phyloP scores from a whole-genome alignment of 352 stramenopile species.

The Pythium aquatile region DNA sequence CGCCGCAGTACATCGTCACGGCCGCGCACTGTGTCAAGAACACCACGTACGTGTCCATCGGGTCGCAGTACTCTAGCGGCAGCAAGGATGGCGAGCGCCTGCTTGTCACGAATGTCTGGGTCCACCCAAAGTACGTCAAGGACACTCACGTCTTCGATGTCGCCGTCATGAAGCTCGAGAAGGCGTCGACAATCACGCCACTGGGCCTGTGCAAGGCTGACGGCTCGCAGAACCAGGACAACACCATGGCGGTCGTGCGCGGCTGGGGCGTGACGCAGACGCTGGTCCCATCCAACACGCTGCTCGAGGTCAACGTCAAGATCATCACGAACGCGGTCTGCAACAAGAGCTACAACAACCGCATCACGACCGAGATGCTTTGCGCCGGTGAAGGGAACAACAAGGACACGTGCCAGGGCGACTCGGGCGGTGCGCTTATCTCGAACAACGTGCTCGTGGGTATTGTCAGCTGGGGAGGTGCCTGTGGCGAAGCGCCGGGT shows the following conservation, averaged over 20 bases:
- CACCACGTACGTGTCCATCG: conserved; percentile 47
- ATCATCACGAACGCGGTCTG: conserved; percentile 59
- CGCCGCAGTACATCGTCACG: conserved; percentile 63
- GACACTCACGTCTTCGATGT: conserved; percentile 51
- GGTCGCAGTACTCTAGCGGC: conserved; percentile 43
- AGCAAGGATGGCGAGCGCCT: conserved; percentile 45
- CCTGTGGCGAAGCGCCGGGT: conserved; percentile 47
- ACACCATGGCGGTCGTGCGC: conserved; percentile 49
- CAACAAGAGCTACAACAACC: conserved; percentile 52
- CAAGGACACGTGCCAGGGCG: conserved; percentile 65
- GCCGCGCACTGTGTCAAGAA: conserved; percentile 71
- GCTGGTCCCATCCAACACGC: conserved; percentile 30
- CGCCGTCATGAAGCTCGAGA: conserved; percentile 56
- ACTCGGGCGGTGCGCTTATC: conserved; percentile 64
- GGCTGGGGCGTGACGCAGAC: conserved; percentile 64
- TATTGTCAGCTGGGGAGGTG: conserved; percentile 67
- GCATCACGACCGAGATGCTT: conserved; percentile 61
- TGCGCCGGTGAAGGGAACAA: conserved; percentile 48
- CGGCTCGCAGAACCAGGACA: conserved; percentile 49
- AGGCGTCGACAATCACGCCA: conserved; percentile 30
- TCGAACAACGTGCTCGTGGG: conserved; percentile 50
- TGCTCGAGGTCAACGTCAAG: conserved; percentile 58
- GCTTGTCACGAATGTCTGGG: conserved; percentile 38
- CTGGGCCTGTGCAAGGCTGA: conserved; percentile 39
- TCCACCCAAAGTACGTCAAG: conserved; percentile 59